These are phyloP conservation scores for Sabuloglossum arenarium DNA, from an alignment of 495 filamentous ascomycete species.

Conservation along the genomic window DNA sequence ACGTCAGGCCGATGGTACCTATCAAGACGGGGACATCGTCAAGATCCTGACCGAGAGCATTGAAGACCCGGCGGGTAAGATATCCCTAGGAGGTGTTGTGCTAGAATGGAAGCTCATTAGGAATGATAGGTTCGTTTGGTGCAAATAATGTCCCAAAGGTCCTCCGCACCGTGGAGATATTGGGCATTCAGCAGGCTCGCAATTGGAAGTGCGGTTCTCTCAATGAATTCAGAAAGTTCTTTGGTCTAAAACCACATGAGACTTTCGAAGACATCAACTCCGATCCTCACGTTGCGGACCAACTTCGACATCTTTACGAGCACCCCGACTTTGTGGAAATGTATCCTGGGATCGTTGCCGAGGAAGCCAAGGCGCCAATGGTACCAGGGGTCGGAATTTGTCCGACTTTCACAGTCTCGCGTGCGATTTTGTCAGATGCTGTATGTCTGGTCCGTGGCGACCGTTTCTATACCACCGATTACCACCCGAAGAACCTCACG, in stretches of 20 bases:
- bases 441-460: conserved; percentile 24
- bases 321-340: conserved; percentile 25
- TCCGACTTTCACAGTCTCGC: conserved; percentile 22
- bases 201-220: conserved; percentile 65
- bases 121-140: conserved; percentile 38
- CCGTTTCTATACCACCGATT: conserved; percentile 30
- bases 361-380: conserved; percentile 21
- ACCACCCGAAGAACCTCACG: conserved; percentile 55
- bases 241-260: conserved; percentile 50
- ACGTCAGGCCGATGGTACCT: conserved; percentile 32
- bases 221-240: conserved; percentile 76
- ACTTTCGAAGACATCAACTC: conserved; percentile 74
- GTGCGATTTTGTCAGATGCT: conserved; percentile 24
- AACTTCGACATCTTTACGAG: conserved; percentile 29
- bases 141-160: conserved; percentile 53
- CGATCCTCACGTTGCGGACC: conserved; percentile 46
- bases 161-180: conserved; percentile 56
- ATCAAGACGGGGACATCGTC: conserved; percentile 41
- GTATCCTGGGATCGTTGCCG: conserved; percentile 24
- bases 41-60: conserved; percentile 34
- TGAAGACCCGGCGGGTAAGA: conserved; percentile 33
- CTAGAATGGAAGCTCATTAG: conserved; percentile 16
- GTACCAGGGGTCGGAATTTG: conserved; percentile 21
- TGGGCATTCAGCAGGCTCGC: conserved; percentile 70
- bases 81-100: conserved; percentile 18